Base-by-base conservation (phyloP, 805 yeast genomes). In the Starmerella stellata region DNA sequence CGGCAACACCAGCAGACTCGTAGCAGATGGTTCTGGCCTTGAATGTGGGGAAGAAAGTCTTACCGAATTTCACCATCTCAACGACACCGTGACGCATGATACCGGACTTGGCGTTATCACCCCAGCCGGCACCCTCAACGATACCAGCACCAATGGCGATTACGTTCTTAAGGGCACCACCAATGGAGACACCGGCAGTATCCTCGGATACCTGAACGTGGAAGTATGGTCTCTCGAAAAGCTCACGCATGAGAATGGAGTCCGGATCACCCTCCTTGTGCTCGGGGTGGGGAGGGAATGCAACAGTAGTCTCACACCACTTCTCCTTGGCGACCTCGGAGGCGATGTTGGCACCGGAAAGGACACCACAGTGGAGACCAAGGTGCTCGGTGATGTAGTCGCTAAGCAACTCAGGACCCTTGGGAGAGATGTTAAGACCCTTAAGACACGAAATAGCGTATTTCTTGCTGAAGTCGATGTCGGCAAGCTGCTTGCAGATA, bases 101-200 rank as follows among this genome's bases (percentile, higher is more conserved):
- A 33, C 96, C 98, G 40, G 96, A 78, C 62, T 87, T 83, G 47
- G 98, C 96, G 59, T 90, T 90, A 62, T 83, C 94, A 60, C 98
- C 98, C 98, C 98, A 90, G 46, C 93, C 94, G 46, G 80, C 69
- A 52, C 98, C 98, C 61, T 82, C 93, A 45, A 87, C 96, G 56
- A 90, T 80, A 40, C 98, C 98, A 44, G 92, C 95, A 47, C 94
- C 92, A 55, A 83, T 66, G 28, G 98, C 98, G 45, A 87, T 87
- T 38, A 90, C 80, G 62, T 90, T 90, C 66, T 90, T 90, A 60
- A 90, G 70, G 9, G 98, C 98, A 57, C 98, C 98, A 33, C 94
- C 93, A 44, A 90, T 72, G 2, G 95, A 81, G 42, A 83, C 90
- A 58, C 98, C 98, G 19, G 92, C 92, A 41, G 87, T 93, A 59